A percentile compares a stretch with the other conserved stretches of the same genome.
Evolutionary conservation across 1,284 basidiomycete species (phyloP).

Genomic region (Heterobasidion occidentale): DNA sequence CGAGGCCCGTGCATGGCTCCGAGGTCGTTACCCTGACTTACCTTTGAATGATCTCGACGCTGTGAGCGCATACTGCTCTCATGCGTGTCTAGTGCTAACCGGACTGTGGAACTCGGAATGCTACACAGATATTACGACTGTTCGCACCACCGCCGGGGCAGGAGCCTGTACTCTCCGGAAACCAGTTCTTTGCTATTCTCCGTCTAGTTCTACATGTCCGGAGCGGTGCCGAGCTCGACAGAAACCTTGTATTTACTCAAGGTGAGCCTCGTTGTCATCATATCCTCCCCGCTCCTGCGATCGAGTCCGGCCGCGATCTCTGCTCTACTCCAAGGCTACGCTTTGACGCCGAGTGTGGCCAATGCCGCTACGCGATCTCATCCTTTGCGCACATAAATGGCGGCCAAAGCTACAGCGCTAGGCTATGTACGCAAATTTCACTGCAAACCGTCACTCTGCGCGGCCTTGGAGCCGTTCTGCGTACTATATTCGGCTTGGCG

Average conservation of each 20-base stretch:
- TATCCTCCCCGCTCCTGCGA: background rate
- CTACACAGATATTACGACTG: conserved; percentile 48
- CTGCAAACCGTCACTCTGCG: no score
- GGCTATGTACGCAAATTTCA: no score
- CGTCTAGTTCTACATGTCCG: conserved; percentile 58
- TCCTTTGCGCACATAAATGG: no score
- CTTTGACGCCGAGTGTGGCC: no score
- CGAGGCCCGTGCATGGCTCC: conserved; percentile 67
- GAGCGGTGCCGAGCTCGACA: conserved; percentile 49
- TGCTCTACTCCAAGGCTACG: no score
- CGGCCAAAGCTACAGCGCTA: no score
- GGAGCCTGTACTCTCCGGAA: conserved; percentile 46
- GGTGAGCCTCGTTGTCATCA: conserved; percentile 30
- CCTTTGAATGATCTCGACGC: conserved; percentile 47
- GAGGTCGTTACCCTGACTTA: conserved; percentile 56
- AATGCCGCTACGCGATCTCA: no score
- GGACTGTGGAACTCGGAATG: no score
- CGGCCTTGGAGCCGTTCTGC: no score
- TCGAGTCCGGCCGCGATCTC: background rate
- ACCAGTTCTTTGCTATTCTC: conserved; percentile 70
- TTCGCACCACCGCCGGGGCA: conserved; percentile 47
- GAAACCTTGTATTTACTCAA: conserved; percentile 62
- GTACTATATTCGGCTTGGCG: no score
- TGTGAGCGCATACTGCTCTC: conserved; percentile 24
- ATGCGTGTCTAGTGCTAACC: background rate